Conservation (phyloP, 2,329 filamentous ascomycete genomes). For the Zarea fungicola region DNA sequence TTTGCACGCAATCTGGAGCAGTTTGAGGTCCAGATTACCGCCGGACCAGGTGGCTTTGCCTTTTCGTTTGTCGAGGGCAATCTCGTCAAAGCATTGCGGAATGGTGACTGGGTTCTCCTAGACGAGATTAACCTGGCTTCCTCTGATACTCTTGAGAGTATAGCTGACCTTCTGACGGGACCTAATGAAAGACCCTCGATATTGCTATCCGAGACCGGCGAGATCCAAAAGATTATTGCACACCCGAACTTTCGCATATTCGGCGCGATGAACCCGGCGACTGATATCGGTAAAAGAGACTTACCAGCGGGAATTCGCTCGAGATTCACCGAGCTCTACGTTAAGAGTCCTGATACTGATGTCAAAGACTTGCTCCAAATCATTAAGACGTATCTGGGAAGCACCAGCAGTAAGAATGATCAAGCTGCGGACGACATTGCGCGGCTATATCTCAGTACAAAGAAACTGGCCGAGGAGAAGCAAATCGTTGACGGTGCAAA, state of each 20-base stretch:
- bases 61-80: conserved; percentile 97
- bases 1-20: conserved; percentile 71
- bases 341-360: conserved; percentile 83
- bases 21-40: conserved; percentile 73
- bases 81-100: conserved; percentile 89
- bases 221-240: conserved; percentile 82
- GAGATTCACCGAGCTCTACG: conserved; percentile 92
- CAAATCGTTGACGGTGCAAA: conserved; percentile 89
- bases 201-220: conserved; percentile 86
- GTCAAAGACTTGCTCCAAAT: conserved; percentile 82
- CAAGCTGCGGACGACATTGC: conserved; percentile 76
- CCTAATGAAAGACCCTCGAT: conserved; percentile 71
- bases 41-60: conserved; percentile 70
- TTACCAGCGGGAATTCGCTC: conserved; percentile 83
- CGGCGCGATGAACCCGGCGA: conserved; percentile 98
- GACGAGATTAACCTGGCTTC: conserved; percentile 98
- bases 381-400: conserved; percentile 80
- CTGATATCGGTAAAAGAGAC: conserved; percentile 94
- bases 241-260: conserved; percentile 95
- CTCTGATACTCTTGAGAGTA: conserved; percentile 88
- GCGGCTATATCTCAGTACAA: conserved; percentile 81
- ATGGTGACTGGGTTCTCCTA: conserved; percentile 93
- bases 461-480: conserved; percentile 74
- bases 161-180: conserved; percentile 80
- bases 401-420: conserved; percentile 64